These are phyloP conservation scores for Tillandsia fasciculata DNA, from an alignment of 176 grass and related monocot genomes.

Conservation along the genomic window DNA sequence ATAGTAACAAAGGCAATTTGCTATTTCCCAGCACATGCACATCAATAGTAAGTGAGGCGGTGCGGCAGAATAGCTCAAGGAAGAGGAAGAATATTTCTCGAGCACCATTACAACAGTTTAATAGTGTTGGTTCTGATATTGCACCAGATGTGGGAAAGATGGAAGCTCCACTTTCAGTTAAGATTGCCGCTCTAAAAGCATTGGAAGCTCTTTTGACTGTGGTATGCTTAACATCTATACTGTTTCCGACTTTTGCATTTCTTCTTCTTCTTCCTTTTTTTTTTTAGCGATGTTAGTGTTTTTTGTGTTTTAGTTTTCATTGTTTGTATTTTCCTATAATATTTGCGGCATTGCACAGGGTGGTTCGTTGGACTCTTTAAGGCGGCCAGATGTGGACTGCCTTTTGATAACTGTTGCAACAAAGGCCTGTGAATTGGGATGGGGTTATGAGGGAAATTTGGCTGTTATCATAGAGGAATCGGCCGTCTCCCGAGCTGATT, in stretches of 20 bases:
- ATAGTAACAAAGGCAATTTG: constrained; percentile 30
- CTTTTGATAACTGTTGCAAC: constrained; percentile 67
- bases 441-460: constrained; percentile 25
- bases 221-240: constrained; percentile 37
- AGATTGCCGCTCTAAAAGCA: constrained; percentile 66
- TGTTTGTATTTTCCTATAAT: neutral
- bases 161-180: constrained; percentile 40
- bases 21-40: neutral
- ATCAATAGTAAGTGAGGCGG: constrained; percentile 29
- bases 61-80: constrained; percentile 42
- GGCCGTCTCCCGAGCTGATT: constrained; percentile 26
- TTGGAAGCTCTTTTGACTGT: constrained; percentile 74
- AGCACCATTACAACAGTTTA: neutral
- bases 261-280: neutral
- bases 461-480: constrained; percentile 24
- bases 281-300: neutral
- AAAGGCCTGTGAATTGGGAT: constrained; percentile 35
- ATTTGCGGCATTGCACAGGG: constrained; percentile 28
- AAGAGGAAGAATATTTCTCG: constrained; percentile 48
- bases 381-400: constrained; percentile 48
- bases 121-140: constrained; percentile 1
- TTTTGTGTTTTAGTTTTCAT: neutral
- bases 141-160: constrained; percentile 14
- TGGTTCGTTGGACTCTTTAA: constrained; percentile 44
- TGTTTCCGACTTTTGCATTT: neutral